These are phyloP conservation scores for Hymenoscyphus occultus DNA, from an alignment of 2,329 filamentous ascomycete species.

Conservation along the genomic window DNA sequence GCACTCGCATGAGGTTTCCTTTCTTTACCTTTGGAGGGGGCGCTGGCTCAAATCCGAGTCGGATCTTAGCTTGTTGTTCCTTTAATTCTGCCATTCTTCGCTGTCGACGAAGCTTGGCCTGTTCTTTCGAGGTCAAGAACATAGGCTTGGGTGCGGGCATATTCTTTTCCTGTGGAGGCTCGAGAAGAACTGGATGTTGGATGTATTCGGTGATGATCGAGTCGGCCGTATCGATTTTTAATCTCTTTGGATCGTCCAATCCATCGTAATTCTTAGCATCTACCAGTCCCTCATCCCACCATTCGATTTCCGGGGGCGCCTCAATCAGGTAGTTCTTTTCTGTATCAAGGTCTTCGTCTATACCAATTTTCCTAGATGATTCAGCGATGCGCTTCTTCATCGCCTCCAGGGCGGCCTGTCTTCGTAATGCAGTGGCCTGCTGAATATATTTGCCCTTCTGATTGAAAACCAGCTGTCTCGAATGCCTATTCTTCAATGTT, in stretches of 20 bases:
- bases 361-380: slow-evolving; percentile 82
- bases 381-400: slow-evolving; percentile 94
- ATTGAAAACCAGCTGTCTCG: slow-evolving; percentile 83
- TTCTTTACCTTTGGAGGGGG: slow-evolving; percentile 96
- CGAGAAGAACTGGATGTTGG: slow-evolving; percentile 86
- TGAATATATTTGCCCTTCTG: slow-evolving; percentile 96
- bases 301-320: slow-evolving; percentile 83
- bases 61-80: slow-evolving; percentile 94
- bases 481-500: slow-evolving; percentile 60
- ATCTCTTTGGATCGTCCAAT: slow-evolving; percentile 59
- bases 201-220: slow-evolving; percentile 87
- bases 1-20: slow-evolving; percentile 93
- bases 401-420: slow-evolving; percentile 83
- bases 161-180: slow-evolving; percentile 87
- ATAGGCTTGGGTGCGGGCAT: slow-evolving; percentile 79
- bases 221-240: slow-evolving; percentile 76
- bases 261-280: slow-evolving; percentile 71
- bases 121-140: slow-evolving; percentile 87
- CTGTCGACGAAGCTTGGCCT: slow-evolving; percentile 85
- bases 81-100: slow-evolving; percentile 90
- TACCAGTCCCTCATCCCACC: slow-evolving; percentile 93
- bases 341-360: slow-evolving; percentile 84
- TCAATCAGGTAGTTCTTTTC: slow-evolving; percentile 89
- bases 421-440: slow-evolving; percentile 83
- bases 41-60: slow-evolving; percentile 83